phyloP scores from a whole-genome alignment of 2,329 filamentous ascomycete genomes.

The Plectosphaerella cucumerina region DNA sequence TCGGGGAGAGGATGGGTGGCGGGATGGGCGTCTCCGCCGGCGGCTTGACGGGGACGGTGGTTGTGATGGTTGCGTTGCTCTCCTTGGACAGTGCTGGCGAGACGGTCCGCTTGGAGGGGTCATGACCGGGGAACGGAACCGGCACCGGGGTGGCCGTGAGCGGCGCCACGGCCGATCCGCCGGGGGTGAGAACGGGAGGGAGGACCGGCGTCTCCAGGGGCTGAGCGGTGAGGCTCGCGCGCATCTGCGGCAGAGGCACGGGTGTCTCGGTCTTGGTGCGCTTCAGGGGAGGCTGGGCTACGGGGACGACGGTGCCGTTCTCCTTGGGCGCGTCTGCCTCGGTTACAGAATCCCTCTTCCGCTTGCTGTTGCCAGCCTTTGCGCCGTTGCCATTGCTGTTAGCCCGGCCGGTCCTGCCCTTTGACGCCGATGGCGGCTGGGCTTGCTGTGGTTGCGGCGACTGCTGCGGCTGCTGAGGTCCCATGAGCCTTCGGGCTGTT shows the following conservation, averaged over 20 bases:
- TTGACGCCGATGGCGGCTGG: constrained; percentile 21
- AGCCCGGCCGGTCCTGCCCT: constrained; percentile 14
- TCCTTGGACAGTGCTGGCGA: constrained; percentile 3
- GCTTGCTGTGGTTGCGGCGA: constrained; percentile 12
- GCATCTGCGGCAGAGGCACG: constrained; percentile 41
- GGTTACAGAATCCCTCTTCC: constrained; percentile 37
- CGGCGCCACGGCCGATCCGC: constrained; percentile 10
- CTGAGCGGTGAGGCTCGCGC: constrained; percentile 18
- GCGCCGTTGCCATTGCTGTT: background rate
- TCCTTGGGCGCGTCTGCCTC: constrained; percentile 23
- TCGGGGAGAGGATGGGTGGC: constrained; percentile 25
- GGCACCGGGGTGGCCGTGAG: constrained; percentile 29
- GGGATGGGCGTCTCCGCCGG: constrained; percentile 39
- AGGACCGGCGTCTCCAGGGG: constrained; percentile 10
- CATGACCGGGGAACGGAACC: constrained; percentile 13
- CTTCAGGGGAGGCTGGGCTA: constrained; percentile 36
- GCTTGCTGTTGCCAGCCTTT: constrained; percentile 29
- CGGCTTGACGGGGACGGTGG: constrained; percentile 27
- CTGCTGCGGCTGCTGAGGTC: constrained; percentile 20
- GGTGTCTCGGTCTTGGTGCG: constrained; percentile 55
- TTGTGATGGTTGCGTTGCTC: constrained; percentile 26
- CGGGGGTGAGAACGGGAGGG: constrained; percentile 27
- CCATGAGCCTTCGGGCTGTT: constrained; percentile 41
- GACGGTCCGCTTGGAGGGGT: constrained; percentile 4
- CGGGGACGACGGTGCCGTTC: constrained; percentile 19